Base-by-base conservation (phyloP, 1,139 yeast species). In the Lodderomyces pseudojiufengensis region DNA sequence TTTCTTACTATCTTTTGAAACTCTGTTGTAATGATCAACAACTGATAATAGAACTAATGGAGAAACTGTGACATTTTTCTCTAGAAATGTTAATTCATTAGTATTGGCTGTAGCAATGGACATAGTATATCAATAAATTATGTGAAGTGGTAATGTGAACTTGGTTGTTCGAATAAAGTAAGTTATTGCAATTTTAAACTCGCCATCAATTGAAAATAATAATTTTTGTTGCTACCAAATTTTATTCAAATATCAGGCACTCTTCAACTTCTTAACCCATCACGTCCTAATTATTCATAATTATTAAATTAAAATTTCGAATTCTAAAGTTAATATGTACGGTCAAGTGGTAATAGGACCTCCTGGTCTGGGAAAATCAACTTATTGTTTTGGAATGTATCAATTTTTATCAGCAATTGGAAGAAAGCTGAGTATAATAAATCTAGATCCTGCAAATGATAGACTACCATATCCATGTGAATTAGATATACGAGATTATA, bases 311-410 rank as follows among this genome's bases (percentile, higher is more conserved):
- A n/a, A n/a, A n/a, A n/a, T n/a, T n/a, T n/a, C n/a, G n/a, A n/a
- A n/a, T n/a, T n/a, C n/a, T n/a, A n/a, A n/a, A n/a, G n/a, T n/a
- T n/a, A n/a, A n/a, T 18, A 69, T 70, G 66, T 90, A 86, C 58
- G 97, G 95, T 2, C 97, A 92, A 59, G 77, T 92, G 14, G 92
- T 92, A 10, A 86, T 94, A 25, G 99, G 99, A 0, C 97, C 98
- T 0, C 98, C 99, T 0, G 99, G 98, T 2, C 76, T 95, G 0
- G 99, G 99, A 1, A 94, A 94, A 54, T 86, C 97, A 0, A 94
- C 98, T 0, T 94, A 86, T 56, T 88, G 97, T 55, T 70, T 80
- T 56, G 98, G 98, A 20, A 78, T 92, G 80, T 75, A 76, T 49
- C 97, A 92, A 66, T 92, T 94, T 56, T 71, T 90, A 50, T 81